Evolutionary conservation across 352 stramenopile species (phyloP), one percentile per base, ranked within the genome.

Genomic region (Phytophthora europaea): DNA sequence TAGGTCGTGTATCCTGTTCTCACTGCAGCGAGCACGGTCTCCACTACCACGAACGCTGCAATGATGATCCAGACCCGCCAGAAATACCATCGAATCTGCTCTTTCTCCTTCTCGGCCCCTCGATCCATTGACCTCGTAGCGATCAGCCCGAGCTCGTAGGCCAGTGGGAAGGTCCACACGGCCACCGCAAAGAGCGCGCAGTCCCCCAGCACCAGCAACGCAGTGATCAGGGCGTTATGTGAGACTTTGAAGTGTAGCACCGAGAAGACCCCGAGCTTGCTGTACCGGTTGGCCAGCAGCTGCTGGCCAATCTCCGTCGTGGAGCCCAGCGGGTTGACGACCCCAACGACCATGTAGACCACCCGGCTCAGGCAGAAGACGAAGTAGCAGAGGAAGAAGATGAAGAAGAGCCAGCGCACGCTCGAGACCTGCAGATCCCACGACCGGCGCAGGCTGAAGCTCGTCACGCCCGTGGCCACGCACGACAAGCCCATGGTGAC

Each of bases 331-430:
- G 74, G 74, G 18, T 69, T 63, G 6, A 74, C 22, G 4, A 60
- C 28, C 15, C 76, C 70, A 26, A 82, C 81, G 16, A 83, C 22
- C 65, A 83, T 80, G 54, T 83, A 89, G 2, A 78, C 33, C n/a
- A 76, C 48, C 16, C 82, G 80, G 57, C 73, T 33, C 7, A 70
- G 50, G 33, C 64, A 73, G 54, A 83, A 85, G 34, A 75, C 45
- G 38, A 68, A 84, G 36, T 87, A 73, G 52, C 74, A 88, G 10
- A 77, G 26, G 61, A 91, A 90, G 43, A 91, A 88, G 54, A 79
- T 57, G 70, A 84, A 84, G 26, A 91, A 91, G 34, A 91, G 71
- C 84, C 84, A 91, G 4, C 84, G 82, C 28, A 91, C 81, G 18
- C 81, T 86, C 5, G 81, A 86, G 36, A 84, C 58, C n/a, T 80